Base-by-base conservation (phyloP, 345 rosid species). In the Aurinia saxatilis region DNA sequence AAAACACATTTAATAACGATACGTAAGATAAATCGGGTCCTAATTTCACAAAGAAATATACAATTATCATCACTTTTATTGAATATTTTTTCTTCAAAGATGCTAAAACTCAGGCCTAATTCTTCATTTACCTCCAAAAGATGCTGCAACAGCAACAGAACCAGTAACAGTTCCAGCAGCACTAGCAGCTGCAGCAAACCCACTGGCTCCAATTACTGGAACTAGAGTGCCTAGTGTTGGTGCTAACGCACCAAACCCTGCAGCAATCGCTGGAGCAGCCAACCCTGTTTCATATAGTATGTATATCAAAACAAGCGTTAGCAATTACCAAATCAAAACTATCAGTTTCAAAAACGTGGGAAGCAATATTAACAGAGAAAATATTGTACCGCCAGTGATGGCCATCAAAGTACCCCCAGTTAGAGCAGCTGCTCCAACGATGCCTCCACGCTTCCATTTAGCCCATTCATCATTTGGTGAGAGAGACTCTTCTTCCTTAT, bases 251-350 rank as follows among this genome's bases (percentile, higher is more conserved):
- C 88, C 63, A 65, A 92, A 81, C 70, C 98, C 98, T 33, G 97
- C 95, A 60, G 99, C 99, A 46, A 93, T 87, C 71, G 99, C 99
- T 47, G 99, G 99, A 56, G 98, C 98, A 66, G 98, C 98, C 67
- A 90, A 77, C 45, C 99, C 99, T 92, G 79, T 73, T 45, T 8
- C 57, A 50, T 35, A 45, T 10, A 45, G 50, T 44, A 44, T 15
- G 49, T 23, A 49, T 10, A 36, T 46, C 49, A 27, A 9, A 59
- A 27, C 33, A 60, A 27, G 12, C 18, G 1, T 29, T 55, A 7
- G 14, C 39, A 34, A 9, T 38, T 57, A 23, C 25, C 15, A 46
- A 61, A 46, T 14, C 8, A 16, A 15, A 23, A 39, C 37, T 36
- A 23, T 23, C 12, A 38, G 21, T 10, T 10, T 49, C 10, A 18